A percentile compares a stretch with the other conserved stretches of the same genome.
phyloP scores from a whole-genome alignment of 768 basidiomycete species.

The Suillus alpinus region DNA sequence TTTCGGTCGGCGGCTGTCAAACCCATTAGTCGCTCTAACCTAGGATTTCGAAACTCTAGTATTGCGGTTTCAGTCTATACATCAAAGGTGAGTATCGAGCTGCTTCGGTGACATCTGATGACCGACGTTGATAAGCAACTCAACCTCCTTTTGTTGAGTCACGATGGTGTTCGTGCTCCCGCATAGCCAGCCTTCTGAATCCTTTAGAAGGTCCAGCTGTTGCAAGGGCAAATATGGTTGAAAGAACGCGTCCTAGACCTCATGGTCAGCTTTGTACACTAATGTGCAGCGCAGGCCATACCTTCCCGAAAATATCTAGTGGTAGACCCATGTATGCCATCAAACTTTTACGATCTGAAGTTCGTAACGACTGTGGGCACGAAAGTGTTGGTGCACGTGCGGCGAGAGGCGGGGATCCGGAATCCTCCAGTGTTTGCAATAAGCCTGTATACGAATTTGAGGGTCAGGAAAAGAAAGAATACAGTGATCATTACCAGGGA shows the following conservation, averaged over 20 bases:
- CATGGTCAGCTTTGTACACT: slow-evolving; percentile 3
- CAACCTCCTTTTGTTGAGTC: slow-evolving; percentile 88
- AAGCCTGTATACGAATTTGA: slow-evolving; percentile 51
- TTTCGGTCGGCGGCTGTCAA: slow-evolving; percentile 92
- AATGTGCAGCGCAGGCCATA: slow-evolving; percentile 22
- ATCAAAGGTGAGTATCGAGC: neutral
- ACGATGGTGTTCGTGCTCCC: slow-evolving; percentile 97
- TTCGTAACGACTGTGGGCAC: slow-evolving; percentile 75
- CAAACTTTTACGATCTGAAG: slow-evolving; percentile 89
- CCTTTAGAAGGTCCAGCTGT: slow-evolving; percentile 84
- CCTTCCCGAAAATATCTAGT: slow-evolving; percentile 89
- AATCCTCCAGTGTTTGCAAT: slow-evolving; percentile 86
- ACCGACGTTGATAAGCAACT: slow-evolving; percentile 83
- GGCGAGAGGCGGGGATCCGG: slow-evolving; percentile 81
- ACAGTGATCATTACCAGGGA: slow-evolving; percentile 62
- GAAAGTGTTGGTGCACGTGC: slow-evolving; percentile 57
- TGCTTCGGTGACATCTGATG: neutral
- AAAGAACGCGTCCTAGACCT: slow-evolving; percentile 81
- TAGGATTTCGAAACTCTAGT: slow-evolving; percentile 85
- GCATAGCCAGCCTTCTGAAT: slow-evolving; percentile 82
- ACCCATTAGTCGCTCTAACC: slow-evolving; percentile 70
- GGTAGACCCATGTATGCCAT: slow-evolving; percentile 92
- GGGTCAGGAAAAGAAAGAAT: neutral
- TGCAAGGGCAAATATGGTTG: slow-evolving; percentile 97
- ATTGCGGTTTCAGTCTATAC: slow-evolving; percentile 77